A percentile compares a stretch with the other conserved stretches of the same genome.
These are phyloP conservation scores for Phytopythium mirpurense DNA, from an alignment of 352 stramenopile species.

Conservation along the genomic window DNA sequence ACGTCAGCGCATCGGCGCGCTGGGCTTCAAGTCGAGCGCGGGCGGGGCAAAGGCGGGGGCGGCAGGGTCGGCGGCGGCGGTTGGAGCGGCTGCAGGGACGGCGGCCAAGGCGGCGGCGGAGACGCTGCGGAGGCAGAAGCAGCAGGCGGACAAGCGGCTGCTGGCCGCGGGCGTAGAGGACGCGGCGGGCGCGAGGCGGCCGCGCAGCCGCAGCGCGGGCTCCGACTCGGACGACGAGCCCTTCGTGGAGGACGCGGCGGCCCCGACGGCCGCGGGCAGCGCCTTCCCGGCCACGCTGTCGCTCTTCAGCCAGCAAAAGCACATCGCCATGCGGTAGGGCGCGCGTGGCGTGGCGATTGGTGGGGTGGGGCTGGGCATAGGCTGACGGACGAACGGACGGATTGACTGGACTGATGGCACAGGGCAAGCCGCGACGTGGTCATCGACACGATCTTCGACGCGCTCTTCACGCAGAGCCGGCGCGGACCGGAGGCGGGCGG, in stretches of 20 bases:
- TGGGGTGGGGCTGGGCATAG: not conserved
- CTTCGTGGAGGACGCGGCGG: slow-evolving; percentile 41
- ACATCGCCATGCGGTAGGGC: slow-evolving; percentile 49
- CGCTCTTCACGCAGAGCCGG: slow-evolving; percentile 48
- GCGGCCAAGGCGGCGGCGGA: slow-evolving; percentile 11
- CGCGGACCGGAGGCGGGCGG: slow-evolving; percentile 8
- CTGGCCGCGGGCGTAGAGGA: slow-evolving; percentile 15
- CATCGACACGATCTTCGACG: slow-evolving; percentile 78
- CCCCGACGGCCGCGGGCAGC: slow-evolving; percentile 20
- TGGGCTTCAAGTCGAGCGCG: slow-evolving; percentile 31
- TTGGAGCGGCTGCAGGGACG: slow-evolving; percentile 5
- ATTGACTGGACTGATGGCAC: too few relatives aligned
- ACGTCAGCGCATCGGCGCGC: slow-evolving; percentile 46
- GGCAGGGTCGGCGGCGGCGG: slow-evolving; percentile 11
- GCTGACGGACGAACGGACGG: not conserved
- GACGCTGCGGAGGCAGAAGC: slow-evolving; percentile 12
- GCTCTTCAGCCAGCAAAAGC: slow-evolving; percentile 78
- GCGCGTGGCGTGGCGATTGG: not conserved
- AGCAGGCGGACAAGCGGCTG: slow-evolving; percentile 23
- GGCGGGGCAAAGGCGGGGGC: slow-evolving; percentile 2
- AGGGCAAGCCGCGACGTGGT: slow-evolving; percentile 74
- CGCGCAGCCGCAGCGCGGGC: slow-evolving; percentile 36
- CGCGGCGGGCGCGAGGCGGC: slow-evolving; percentile 11
- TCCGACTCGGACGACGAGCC: slow-evolving; percentile 58
- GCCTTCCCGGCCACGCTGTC: slow-evolving; percentile 70